Conservation (phyloP, 306 rosid species). For the Albizia julibrissin region DNA sequence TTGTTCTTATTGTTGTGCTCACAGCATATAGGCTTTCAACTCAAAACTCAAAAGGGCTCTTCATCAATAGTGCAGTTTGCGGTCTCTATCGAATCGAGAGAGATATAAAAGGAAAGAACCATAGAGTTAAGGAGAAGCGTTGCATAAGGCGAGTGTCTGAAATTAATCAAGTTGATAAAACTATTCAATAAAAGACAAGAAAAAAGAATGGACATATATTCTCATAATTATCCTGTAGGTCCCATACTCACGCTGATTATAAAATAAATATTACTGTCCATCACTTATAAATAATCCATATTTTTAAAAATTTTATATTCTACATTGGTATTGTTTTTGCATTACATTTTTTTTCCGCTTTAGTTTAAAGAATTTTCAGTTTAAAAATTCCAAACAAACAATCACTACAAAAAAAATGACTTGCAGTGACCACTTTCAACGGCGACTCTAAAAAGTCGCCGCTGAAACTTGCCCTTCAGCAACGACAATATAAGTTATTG, state of each 20-base stretch:
- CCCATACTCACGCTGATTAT: neutral
- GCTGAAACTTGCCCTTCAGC: no score
- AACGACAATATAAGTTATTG: no score
- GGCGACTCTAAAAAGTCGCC: no score
- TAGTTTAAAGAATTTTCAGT: neutral
- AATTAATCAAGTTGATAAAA: neutral
- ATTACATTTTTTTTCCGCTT: neutral
- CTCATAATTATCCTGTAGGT: neutral
- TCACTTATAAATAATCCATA: neutral
- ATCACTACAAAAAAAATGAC: no score
- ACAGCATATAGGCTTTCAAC: no score
- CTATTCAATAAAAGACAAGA: neutral
- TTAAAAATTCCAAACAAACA: neutral
- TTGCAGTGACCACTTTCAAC: no score
- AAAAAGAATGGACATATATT: neutral
- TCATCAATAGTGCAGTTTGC: neutral
- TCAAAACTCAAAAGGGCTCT: no score
- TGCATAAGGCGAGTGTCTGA: neutral
- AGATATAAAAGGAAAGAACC: neutral
- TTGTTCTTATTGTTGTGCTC: no score
- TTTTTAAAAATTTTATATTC: neutral
- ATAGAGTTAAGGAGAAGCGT: neutral
- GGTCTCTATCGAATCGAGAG: constrained; percentile 29
- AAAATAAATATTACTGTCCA: neutral
- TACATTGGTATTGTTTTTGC: neutral